phyloP scores from a whole-genome alignment of 345 rosid species.

The Salix exigua region DNA sequence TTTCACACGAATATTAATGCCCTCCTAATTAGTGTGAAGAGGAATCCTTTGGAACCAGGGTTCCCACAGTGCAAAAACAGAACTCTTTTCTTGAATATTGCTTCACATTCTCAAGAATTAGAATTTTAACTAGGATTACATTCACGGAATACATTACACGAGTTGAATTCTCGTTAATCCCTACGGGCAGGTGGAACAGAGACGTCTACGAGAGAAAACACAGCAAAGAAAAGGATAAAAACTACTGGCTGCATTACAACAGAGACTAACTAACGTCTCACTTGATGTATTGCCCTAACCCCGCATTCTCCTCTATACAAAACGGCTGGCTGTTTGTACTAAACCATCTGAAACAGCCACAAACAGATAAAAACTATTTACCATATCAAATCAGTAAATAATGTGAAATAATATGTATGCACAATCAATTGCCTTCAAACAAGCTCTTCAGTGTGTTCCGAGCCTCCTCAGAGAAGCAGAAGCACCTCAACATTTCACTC shows the following conservation, averaged over 20 bases:
- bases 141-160: not conserved
- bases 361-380: conserved; percentile 25
- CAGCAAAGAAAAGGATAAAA: not conserved
- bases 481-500: conserved; percentile 38
- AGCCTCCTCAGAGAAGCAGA: conserved; percentile 50
- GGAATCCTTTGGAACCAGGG: not conserved
- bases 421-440: conserved; percentile 60
- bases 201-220: not conserved
- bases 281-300: not conserved
- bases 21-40: not conserved
- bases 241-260: not conserved
- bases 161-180: not conserved
- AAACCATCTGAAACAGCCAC: conserved; percentile 44
- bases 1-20: not conserved
- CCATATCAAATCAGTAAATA: conserved; percentile 9
- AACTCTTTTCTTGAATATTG: not conserved
- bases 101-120: not conserved
- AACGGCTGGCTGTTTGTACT: conserved; percentile 43
- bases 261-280: no score
- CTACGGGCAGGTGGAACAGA: not conserved
- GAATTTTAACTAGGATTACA: not conserved
- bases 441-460: conserved; percentile 46
- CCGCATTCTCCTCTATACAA: conserved; percentile 26
- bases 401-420: conserved; percentile 8
- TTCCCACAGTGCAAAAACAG: not conserved